phyloP scores from a whole-genome alignment of 1,139 yeast genomes.

The Pichia sp. region DNA sequence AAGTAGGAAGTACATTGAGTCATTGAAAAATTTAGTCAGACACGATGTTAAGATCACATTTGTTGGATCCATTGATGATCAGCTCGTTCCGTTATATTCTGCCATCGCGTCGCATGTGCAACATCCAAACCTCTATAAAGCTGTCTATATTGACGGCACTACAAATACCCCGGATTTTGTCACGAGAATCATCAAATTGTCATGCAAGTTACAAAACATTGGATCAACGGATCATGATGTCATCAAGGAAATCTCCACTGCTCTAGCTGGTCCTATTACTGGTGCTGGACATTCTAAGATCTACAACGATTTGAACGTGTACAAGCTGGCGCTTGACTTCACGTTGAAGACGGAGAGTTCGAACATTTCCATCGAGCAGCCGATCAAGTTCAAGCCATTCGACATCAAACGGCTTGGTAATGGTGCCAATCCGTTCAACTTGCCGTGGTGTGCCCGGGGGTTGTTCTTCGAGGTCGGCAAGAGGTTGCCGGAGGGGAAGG shows the following conservation, averaged over 20 bases:
- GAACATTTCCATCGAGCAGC: slow-evolving; percentile 30
- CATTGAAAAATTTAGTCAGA: slow-evolving; percentile 61
- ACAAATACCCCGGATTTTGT: slow-evolving; percentile 40
- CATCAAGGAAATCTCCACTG: slow-evolving; percentile 75
- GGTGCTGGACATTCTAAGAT: slow-evolving; percentile 95
- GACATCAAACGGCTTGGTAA: slow-evolving; percentile 60
- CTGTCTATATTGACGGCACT: slow-evolving; percentile 78
- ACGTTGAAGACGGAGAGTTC: slow-evolving; percentile 70
- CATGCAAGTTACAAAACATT: slow-evolving; percentile 51
- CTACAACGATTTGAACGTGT: slow-evolving; percentile 83
- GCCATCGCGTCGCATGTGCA: slow-evolving; percentile 77
- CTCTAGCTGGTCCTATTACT: slow-evolving; percentile 86
- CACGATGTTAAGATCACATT: slow-evolving; percentile 76
- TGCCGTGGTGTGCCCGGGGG: slow-evolving; percentile 94
- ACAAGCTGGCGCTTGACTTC: slow-evolving; percentile 74
- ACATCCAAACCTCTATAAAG: slow-evolving; percentile 89
- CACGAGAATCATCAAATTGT: slow-evolving; percentile 32
- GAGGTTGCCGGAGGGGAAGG: slow-evolving; percentile 40
- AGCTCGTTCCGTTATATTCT: slow-evolving; percentile 87
- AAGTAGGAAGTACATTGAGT: slow-evolving; percentile 66
- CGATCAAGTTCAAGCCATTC: slow-evolving; percentile 58
- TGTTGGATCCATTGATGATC: slow-evolving; percentile 90
- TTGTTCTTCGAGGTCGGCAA: slow-evolving; percentile 54
- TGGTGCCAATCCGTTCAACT: slow-evolving; percentile 75
- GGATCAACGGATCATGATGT: slow-evolving; percentile 77